A percentile compares a stretch with the other conserved stretches of the same genome.
phyloP scores from a whole-genome alignment of 2,329 filamentous ascomycete species.

The Penicillium sp. region DNA sequence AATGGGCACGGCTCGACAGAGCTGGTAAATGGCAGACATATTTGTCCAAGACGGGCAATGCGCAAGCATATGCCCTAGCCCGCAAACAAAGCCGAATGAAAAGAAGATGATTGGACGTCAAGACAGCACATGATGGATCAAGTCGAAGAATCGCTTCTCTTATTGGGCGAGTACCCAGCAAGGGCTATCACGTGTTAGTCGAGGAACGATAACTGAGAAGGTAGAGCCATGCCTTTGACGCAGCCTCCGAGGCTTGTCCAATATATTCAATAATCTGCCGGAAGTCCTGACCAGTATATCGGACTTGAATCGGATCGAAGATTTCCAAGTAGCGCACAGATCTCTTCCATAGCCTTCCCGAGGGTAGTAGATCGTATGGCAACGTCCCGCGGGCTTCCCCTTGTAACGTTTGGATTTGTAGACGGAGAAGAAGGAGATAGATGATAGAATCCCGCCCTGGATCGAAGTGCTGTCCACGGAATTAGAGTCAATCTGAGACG shows the following conservation, averaged over 20 bases:
- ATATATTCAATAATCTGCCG: conserved; percentile 37
- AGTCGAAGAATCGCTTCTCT: conserved; percentile 45
- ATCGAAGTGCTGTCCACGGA: conserved; percentile 40
- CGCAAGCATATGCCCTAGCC: conserved; percentile 40
- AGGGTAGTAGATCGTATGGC: conserved; percentile 43
- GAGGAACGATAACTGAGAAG: conserved; percentile 5
- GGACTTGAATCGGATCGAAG: conserved; percentile 49
- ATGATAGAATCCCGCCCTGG: conserved; percentile 59
- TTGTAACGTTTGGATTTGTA: conserved; percentile 44
- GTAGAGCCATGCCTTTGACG: conserved; percentile 31
- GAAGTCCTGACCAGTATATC: conserved; percentile 45
- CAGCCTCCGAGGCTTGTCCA: conserved; percentile 32
- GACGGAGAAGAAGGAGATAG: conserved; percentile 56
- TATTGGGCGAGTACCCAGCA: conserved; percentile 41
- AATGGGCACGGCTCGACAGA: conserved; percentile 21
- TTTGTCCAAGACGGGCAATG: conserved; percentile 41
- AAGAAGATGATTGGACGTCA: conserved; percentile 45
- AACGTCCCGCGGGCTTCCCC: conserved; percentile 35
- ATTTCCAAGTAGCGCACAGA: conserved; percentile 52
- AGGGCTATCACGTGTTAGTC: conserved; percentile 30
- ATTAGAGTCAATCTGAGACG: neutral
- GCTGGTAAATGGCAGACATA: conserved; percentile 44
- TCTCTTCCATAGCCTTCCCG: conserved; percentile 50
- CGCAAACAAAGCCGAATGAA: conserved; percentile 44
- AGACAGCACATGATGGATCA: conserved; percentile 41